phyloP scores from a whole-genome alignment of 208 protist species.

The Leishmania arabica region DNA sequence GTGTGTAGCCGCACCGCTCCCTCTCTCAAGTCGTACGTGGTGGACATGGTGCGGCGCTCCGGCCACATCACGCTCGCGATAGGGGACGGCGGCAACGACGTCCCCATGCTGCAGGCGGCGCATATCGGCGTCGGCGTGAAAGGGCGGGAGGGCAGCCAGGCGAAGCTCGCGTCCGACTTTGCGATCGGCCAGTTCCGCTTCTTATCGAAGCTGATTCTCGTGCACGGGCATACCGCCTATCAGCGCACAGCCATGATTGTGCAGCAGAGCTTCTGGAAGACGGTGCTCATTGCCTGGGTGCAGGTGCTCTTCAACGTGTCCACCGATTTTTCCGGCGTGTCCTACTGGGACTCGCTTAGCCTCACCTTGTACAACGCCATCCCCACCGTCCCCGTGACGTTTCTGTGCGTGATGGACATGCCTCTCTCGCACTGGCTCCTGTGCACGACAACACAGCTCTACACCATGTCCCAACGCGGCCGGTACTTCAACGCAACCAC shows the following conservation, averaged over 20 bases:
- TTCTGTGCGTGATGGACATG: conserved; percentile 88
- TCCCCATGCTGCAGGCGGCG: conserved; percentile 94
- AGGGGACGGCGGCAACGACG: conserved; percentile 96
- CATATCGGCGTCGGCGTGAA: conserved; percentile 91
- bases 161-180: conserved; percentile 91
- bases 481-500: conserved; percentile 70
- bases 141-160: conserved; percentile 91
- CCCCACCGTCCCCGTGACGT: conserved; percentile 81
- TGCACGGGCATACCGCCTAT: conserved; percentile 94
- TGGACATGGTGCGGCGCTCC: conserved; percentile 53
- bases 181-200: conserved; percentile 91
- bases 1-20: conserved; percentile 78
- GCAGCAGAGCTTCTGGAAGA: conserved; percentile 97
- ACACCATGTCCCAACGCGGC: conserved; percentile 63
- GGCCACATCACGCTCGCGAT: conserved; percentile 86
- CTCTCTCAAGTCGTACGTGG: conserved; percentile 69
- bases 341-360: conserved; percentile 91
- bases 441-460: conserved; percentile 62
- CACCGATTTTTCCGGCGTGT: conserved; percentile 78
- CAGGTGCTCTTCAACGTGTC: conserved; percentile 91
- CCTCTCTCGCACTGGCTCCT: conserved; percentile 64
- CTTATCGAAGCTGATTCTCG: conserved; percentile 88
- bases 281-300: conserved; percentile 91
- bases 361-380: conserved; percentile 89
- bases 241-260: conserved; percentile 91